Conservation (phyloP, 164 flowering plant genomes). For the Vitis riparia region DNA sequence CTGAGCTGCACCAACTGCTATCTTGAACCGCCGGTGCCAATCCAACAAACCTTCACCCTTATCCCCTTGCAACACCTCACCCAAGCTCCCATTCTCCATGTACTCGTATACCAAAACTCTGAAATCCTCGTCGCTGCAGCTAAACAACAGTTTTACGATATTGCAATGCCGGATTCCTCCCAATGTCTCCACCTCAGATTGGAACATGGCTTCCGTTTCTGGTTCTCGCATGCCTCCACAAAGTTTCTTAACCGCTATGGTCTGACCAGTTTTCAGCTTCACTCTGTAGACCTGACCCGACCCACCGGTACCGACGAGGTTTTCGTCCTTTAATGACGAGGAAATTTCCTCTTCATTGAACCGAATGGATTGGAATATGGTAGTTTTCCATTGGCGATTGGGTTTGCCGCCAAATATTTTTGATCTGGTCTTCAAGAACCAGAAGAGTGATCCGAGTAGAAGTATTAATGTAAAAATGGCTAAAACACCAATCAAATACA, state of each 20-base stretch:
- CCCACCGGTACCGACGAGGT: slow-evolving; percentile 60
- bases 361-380: slow-evolving; percentile 44
- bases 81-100: slow-evolving; percentile 80
- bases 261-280: slow-evolving; percentile 47
- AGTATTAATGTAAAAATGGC: slow-evolving; percentile 21
- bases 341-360: slow-evolving; percentile 48
- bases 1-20: slow-evolving; percentile 68
- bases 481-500: slow-evolving; percentile 20
- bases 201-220: slow-evolving; percentile 38
- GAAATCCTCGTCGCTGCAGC: slow-evolving; percentile 44
- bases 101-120: slow-evolving; percentile 67
- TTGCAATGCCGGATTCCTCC: slow-evolving; percentile 62
- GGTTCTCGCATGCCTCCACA: slow-evolving; percentile 29
- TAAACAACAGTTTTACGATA: slow-evolving; percentile 53
- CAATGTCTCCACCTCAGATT: slow-evolving; percentile 59
- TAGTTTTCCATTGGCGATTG: slow-evolving; percentile 38
- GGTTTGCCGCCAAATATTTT: slow-evolving; percentile 14
- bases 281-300: slow-evolving; percentile 65
- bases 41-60: slow-evolving; percentile 40
- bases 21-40: slow-evolving; percentile 49
- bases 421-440: slow-evolving; percentile 27
- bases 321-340: slow-evolving; percentile 33
- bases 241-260: slow-evolving; percentile 64
- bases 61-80: slow-evolving; percentile 59
- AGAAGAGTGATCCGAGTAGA: slow-evolving; percentile 27